These are phyloP conservation scores for Psophocarpus tetragonolobus DNA, from an alignment of 306 rosid genomes.

Conservation along the genomic window DNA sequence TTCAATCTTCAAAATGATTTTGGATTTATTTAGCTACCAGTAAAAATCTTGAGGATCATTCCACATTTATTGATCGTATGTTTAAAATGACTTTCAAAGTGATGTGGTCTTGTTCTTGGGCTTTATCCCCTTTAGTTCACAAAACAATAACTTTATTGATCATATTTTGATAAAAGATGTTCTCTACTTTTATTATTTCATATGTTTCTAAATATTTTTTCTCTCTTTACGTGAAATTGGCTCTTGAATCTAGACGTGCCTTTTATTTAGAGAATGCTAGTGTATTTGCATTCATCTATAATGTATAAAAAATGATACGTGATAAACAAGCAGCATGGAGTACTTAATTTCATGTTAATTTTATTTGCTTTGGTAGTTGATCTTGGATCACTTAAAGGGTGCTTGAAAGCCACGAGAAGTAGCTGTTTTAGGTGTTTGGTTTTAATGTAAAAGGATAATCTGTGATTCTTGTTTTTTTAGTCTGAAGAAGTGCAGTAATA, in stretches of 20 bases:
- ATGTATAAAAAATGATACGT: neutral
- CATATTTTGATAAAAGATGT: too few species aligned
- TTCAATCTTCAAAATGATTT: neutral
- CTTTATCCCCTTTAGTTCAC: neutral
- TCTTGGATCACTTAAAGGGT: neutral
- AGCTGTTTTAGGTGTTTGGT: neutral
- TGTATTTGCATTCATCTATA: neutral
- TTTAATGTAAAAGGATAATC: neutral
- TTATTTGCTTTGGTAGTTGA: neutral
- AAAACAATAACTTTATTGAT: too few species aligned
- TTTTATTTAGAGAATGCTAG: slow-evolving; percentile 3
- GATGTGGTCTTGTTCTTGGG: neutral
- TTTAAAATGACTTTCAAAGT: too few species aligned
- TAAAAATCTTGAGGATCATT: neutral
- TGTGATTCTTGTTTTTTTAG: neutral
- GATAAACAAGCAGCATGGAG: neutral
- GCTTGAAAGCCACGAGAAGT: neutral
- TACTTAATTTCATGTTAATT: neutral
- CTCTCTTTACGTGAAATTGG: slow-evolving; percentile 2
- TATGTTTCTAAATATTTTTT: neutral
- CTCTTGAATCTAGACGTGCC: neutral
- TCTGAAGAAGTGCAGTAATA: neutral
- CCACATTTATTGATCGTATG: neutral
- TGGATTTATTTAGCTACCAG: slow-evolving; percentile 10
- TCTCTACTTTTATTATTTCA: neutral